phyloP scores from a whole-genome alignment of 208 protist species.

The Trypanosoma platydactyli region DNA sequence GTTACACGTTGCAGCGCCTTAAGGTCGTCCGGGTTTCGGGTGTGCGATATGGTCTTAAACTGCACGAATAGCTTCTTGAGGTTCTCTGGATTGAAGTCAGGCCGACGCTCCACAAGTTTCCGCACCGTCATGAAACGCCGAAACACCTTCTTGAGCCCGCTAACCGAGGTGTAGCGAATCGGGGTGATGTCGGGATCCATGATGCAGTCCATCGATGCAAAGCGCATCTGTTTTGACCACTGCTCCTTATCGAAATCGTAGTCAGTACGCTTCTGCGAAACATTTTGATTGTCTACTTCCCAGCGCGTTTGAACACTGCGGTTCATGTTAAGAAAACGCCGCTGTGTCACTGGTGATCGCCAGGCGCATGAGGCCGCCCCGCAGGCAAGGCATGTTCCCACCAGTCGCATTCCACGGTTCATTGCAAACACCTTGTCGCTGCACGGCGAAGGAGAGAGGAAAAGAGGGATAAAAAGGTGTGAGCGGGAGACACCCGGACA shows the following conservation, averaged over 20 bases:
- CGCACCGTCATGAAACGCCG: constrained; percentile 86
- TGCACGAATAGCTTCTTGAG: constrained; percentile 76
- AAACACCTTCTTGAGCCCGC: constrained; percentile 71
- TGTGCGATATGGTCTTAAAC: constrained; percentile 68
- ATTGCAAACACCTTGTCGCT: constrained; percentile 1
- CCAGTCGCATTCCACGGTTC: constrained; percentile 6
- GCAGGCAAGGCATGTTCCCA: background rate
- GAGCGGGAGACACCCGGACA: too few relatives aligned
- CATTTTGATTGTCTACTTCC: constrained; percentile 70
- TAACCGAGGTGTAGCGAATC: constrained; percentile 79
- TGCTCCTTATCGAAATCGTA: constrained; percentile 93
- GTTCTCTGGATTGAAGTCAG: constrained; percentile 70
- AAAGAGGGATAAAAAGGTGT: too few relatives aligned
- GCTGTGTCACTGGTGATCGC: background rate
- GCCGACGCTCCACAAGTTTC: constrained; percentile 83
- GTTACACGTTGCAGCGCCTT: constrained; percentile 83
- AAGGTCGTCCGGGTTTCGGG: constrained; percentile 54
- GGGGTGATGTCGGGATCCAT: constrained; percentile 87
- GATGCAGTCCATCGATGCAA: constrained; percentile 91
- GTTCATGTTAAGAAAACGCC: constrained; percentile 80
- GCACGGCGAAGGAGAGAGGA: too few relatives aligned
- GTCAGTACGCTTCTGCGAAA: constrained; percentile 80
- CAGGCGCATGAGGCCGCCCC: background rate
- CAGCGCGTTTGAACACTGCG: constrained; percentile 83
- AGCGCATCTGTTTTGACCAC: constrained; percentile 92